Evolutionary conservation across 495 filamentous ascomycete genomes (phyloP).

Genomic region (Bacidia rubella): DNA sequence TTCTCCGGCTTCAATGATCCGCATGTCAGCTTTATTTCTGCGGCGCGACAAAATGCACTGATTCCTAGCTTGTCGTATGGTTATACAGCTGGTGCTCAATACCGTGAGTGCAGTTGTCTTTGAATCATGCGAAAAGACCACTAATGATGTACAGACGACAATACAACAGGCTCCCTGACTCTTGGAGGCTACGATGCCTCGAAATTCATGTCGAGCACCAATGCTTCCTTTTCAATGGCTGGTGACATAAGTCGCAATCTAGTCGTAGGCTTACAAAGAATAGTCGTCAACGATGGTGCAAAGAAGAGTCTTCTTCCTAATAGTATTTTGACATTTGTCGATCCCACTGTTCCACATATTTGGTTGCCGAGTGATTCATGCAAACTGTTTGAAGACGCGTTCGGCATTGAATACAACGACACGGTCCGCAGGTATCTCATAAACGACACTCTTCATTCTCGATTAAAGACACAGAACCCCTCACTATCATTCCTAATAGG

Average conservation of each 20-base stretch:
- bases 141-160: no score
- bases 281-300: conserved; percentile 25
- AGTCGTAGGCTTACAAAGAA: conserved; percentile 35
- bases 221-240: conserved; percentile 36
- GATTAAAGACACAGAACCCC: conserved; percentile 31
- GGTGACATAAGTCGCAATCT: conserved; percentile 32
- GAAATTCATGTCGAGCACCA: conserved; percentile 37
- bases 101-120: no score
- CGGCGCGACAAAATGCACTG: conserved; percentile 30
- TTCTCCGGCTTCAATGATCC: conserved; percentile 24
- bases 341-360: conserved; percentile 48
- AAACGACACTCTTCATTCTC: conserved; percentile 30
- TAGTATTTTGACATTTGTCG: conserved; percentile 39
- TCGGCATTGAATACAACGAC: conserved; percentile 34
- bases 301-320: conserved; percentile 28
- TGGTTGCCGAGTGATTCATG: conserved; percentile 47
- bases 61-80: conserved; percentile 48
- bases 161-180: conserved; percentile 37
- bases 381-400: conserved; percentile 38
- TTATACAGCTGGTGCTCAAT: conserved; percentile 50
- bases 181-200: conserved; percentile 48
- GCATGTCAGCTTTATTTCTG: conserved; percentile 34
- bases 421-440: conserved; percentile 34
- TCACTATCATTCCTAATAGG: conserved; percentile 35
- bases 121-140: no score